Percentiles rank a stretch among this genome's conserved stretches.
Conservation (phyloP, 2,329 filamentous ascomycete species). For the Curvularia spicifera region DNA sequence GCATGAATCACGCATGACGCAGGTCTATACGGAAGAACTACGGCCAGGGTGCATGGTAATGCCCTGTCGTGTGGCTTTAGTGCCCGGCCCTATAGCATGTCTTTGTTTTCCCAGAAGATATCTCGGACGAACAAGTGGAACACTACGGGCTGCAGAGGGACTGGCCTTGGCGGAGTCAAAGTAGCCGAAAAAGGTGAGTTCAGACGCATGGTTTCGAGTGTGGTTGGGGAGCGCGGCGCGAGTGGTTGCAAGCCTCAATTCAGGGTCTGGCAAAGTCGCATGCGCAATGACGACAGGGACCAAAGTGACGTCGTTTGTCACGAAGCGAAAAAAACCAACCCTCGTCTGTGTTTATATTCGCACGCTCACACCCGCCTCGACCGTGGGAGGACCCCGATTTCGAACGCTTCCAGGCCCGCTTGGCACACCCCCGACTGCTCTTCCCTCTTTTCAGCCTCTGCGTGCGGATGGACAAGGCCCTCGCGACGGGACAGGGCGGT, state of each 20-base stretch:
- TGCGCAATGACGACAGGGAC: slow-evolving; percentile 39
- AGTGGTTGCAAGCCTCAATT: slow-evolving; percentile 11
- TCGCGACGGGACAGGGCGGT: slow-evolving; percentile 28
- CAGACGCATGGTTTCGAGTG: neutral
- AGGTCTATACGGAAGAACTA: slow-evolving; percentile 20
- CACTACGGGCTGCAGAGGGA: neutral
- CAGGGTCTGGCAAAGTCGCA: slow-evolving; percentile 26
- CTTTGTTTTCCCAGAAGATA: neutral
- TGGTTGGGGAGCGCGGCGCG: neutral
- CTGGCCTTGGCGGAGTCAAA: neutral
- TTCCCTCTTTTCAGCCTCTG: slow-evolving; percentile 17
- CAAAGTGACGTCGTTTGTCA: slow-evolving; percentile 35
- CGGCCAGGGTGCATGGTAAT: slow-evolving; percentile 9
- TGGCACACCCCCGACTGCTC: slow-evolving; percentile 31
- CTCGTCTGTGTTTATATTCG: slow-evolving; percentile 28
- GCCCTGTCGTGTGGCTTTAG: slow-evolving; percentile 11
- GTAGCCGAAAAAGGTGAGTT: neutral
- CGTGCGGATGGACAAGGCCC: slow-evolving; percentile 13
- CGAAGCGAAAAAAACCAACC: slow-evolving; percentile 31
- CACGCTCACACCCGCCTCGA: slow-evolving; percentile 28
- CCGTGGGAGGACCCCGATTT: slow-evolving; percentile 31
- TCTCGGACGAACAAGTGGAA: neutral
- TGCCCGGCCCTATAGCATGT: slow-evolving; percentile 10
- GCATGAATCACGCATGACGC: slow-evolving; percentile 20
- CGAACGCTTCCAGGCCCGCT: slow-evolving; percentile 45